Evolutionary conservation across 2,329 filamentous ascomycete species (phyloP).

Genomic region (Verticillium longisporum): DNA sequence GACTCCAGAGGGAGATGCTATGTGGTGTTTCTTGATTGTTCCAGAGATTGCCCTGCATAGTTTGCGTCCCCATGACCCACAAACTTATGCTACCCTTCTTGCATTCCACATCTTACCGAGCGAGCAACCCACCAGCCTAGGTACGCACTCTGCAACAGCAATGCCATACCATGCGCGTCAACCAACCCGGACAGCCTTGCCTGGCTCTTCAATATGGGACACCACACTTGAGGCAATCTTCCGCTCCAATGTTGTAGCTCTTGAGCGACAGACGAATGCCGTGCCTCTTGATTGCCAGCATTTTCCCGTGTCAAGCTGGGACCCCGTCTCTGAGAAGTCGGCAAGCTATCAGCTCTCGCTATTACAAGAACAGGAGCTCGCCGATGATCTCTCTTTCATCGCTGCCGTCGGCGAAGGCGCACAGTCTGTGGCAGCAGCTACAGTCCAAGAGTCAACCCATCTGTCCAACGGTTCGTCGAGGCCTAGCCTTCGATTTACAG

Average conservation of each 20-base stretch:
- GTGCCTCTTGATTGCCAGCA: slow-evolving; percentile 6
- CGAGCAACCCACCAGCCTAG: neutral
- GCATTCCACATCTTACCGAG: neutral
- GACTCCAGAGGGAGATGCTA: too few species aligned
- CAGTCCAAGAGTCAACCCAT: slow-evolving; percentile 5
- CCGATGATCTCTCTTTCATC: slow-evolving; percentile 9
- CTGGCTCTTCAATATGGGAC: slow-evolving; percentile 7
- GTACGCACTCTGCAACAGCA: neutral
- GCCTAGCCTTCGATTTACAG: slow-evolving; percentile 2
- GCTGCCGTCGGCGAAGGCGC: slow-evolving; percentile 11
- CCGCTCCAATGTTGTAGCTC: slow-evolving; percentile 6
- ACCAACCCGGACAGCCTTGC: slow-evolving; percentile 5
- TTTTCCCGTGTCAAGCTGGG: slow-evolving; percentile 1
- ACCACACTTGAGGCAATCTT: slow-evolving; percentile 5
- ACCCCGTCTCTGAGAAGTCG: neutral
- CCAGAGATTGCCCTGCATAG: too few species aligned
- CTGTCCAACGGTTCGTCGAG: neutral
- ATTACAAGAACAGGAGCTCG: slow-evolving; percentile 7
- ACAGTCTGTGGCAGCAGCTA: slow-evolving; percentile 11
- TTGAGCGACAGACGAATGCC: slow-evolving; percentile 10
- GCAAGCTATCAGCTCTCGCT: slow-evolving; percentile 2
- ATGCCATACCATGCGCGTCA: neutral
- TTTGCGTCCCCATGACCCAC: neutral
- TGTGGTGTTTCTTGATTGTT: too few species aligned
- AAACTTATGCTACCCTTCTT: neutral